A percentile compares a stretch with the other conserved stretches of the same genome.
Evolutionary conservation across 2,329 filamentous ascomycete genomes (phyloP).

Genomic region (Daldinia sp.): DNA sequence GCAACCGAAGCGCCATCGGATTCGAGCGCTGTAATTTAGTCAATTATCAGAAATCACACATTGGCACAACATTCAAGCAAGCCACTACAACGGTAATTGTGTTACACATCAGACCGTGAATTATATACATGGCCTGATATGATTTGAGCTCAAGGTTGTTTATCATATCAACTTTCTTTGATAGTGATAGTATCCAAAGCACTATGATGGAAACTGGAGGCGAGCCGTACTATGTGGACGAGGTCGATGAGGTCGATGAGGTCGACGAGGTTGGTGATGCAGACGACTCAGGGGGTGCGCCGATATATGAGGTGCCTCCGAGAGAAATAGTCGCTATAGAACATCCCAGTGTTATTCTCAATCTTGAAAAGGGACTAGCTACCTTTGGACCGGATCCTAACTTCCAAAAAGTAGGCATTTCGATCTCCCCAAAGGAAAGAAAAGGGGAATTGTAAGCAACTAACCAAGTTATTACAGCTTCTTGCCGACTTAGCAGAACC

Average conservation of each 20-base stretch:
- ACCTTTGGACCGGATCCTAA: constrained; percentile 56
- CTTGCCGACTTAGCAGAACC: constrained; percentile 52
- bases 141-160: neutral
- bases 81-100: constrained; percentile 9
- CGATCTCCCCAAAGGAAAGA: neutral
- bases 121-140: neutral
- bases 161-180: neutral
- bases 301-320: constrained; percentile 54
- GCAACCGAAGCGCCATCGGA: neutral
- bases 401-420: constrained; percentile 53
- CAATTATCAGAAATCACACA: constrained; percentile 12
- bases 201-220: constrained; percentile 28
- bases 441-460: neutral
- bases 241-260: constrained; percentile 24
- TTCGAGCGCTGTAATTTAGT: constrained; percentile 2
- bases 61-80: constrained; percentile 4
- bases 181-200: neutral
- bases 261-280: constrained; percentile 34
- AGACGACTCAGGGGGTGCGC: constrained; percentile 47
- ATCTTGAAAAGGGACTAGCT: constrained; percentile 57
- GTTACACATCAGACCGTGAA: neutral
- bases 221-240: constrained; percentile 18
- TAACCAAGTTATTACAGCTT: constrained; percentile 40
- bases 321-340: constrained; percentile 58
- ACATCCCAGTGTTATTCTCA: constrained; percentile 58